phyloP scores from a whole-genome alignment of 2,329 filamentous ascomycete genomes.

The Cladophialophora psammophila region DNA sequence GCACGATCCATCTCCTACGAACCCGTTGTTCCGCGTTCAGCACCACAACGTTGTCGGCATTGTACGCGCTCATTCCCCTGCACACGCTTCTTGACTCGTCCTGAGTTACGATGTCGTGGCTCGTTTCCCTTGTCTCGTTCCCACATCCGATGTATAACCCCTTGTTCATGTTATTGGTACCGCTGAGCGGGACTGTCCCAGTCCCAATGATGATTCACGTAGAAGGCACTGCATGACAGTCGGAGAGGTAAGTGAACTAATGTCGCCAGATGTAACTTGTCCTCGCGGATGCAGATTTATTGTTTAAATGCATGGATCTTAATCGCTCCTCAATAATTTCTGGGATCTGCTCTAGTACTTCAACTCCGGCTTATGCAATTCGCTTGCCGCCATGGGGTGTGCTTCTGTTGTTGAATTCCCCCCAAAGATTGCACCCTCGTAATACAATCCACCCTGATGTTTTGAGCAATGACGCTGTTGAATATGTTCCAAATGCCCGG shows the following conservation, averaged over 20 bases:
- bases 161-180: background rate
- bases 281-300: conserved; percentile 18
- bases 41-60: conserved; percentile 1
- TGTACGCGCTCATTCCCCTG: background rate
- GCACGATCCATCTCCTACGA: conserved; percentile 1
- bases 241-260: conserved; percentile 5
- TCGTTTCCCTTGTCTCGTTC: background rate
- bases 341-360: background rate
- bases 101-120: background rate
- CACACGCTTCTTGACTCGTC: background rate
- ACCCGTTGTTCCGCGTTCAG: conserved; percentile 1
- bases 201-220: conserved; percentile 8
- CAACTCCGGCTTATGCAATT: background rate
- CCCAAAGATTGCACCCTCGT: background rate
- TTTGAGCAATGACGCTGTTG: background rate
- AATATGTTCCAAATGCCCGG: background rate
- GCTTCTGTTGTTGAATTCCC: background rate
- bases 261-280: background rate
- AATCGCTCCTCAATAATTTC: background rate
- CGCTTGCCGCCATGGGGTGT: background rate
- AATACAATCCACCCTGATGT: background rate
- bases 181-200: background rate
- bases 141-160: background rate
- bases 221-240: background rate
- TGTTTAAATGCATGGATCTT: conserved; percentile 4